phyloP scores from a whole-genome alignment of 148 eudicot species.

The Salicornia ramosissima region DNA sequence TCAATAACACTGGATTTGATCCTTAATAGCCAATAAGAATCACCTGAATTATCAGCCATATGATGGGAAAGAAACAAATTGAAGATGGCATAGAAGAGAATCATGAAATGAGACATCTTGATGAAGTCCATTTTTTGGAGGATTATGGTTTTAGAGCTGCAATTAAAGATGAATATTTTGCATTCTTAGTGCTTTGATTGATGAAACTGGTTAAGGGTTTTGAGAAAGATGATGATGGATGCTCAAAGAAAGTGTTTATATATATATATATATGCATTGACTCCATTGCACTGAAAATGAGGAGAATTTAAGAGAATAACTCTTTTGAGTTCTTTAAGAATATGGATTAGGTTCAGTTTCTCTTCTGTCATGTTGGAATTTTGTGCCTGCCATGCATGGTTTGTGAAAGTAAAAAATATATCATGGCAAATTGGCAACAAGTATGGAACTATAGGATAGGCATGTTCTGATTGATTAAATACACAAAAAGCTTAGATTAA shows the following conservation, averaged over 20 bases:
- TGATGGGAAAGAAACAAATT: constrained; percentile 23
- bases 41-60: constrained; percentile 34
- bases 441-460: constrained; percentile 22
- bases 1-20: constrained; percentile 56
- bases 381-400: constrained; percentile 19
- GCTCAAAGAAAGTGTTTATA: constrained; percentile 12
- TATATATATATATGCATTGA: constrained; percentile 13
- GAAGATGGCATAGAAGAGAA: constrained; percentile 34
- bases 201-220: background rate
- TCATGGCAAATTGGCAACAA: constrained; percentile 22
- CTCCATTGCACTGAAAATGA: constrained; percentile 29
- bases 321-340: constrained; percentile 19
- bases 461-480: constrained; percentile 17
- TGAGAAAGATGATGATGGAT: background rate
- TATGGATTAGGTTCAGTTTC: constrained; percentile 24
- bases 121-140: constrained; percentile 37
- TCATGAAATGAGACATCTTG: constrained; percentile 29
- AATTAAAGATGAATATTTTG: constrained; percentile 11
- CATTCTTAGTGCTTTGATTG: background rate
- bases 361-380: constrained; percentile 31
- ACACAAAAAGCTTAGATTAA: constrained; percentile 12
- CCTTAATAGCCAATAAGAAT: constrained; percentile 50
- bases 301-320: constrained; percentile 14
- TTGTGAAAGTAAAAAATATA: constrained; percentile 22
- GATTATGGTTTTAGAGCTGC: constrained; percentile 2